Percentiles rank a stretch among this genome's conserved stretches.
phyloP scores from a whole-genome alignment of 768 basidiomycete species.

The Trametes cingulata region DNA sequence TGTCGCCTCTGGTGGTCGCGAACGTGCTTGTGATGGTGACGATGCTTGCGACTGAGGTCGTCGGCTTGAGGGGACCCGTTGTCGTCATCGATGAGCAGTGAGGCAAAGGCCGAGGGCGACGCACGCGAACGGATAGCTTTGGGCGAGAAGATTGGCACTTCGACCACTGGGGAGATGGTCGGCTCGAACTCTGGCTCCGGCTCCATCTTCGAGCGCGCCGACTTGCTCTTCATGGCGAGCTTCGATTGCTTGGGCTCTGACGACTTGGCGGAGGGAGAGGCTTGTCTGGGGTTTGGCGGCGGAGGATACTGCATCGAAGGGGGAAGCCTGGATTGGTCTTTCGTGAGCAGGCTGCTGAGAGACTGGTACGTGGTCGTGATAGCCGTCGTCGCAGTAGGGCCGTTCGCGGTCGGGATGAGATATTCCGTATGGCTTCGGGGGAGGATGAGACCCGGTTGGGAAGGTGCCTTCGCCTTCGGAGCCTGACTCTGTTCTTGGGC shows the following conservation, averaged over 20 bases:
- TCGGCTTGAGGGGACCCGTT: conserved; percentile 23
- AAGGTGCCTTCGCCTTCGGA: conserved; percentile 30
- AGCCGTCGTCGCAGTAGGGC: conserved; percentile 78
- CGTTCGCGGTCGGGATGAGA: conserved; percentile 79
- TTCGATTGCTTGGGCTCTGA: conserved; percentile 60
- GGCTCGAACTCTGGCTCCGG: conserved; percentile 38
- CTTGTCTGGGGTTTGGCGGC: conserved; percentile 3
- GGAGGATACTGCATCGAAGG: conserved; percentile 26
- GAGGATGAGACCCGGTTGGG: conserved; percentile 32
- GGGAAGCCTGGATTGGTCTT: conserved; percentile 25
- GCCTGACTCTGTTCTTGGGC: conserved; percentile 33
- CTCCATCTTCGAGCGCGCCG: conserved; percentile 52
- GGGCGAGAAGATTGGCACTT: conserved; percentile 60
- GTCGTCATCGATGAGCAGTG: conserved; percentile 64
- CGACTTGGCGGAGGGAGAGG: conserved; percentile 16
- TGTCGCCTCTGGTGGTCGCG: conserved; percentile 2
- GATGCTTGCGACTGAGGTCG: conserved; percentile 10
- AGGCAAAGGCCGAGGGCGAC: conserved; percentile 59
- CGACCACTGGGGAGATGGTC: conserved; percentile 25
- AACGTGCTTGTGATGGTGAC: conserved; percentile 5
- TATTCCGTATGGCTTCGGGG: conserved; percentile 64
- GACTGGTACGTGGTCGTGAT: conserved; percentile 83
- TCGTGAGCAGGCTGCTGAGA: conserved; percentile 55
- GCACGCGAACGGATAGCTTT: conserved; percentile 60
- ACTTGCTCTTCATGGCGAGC: conserved; percentile 72